Evolutionary conservation across 176 grass and related monocot species (phyloP).

Genomic region (Oryza glumipatula): DNA sequence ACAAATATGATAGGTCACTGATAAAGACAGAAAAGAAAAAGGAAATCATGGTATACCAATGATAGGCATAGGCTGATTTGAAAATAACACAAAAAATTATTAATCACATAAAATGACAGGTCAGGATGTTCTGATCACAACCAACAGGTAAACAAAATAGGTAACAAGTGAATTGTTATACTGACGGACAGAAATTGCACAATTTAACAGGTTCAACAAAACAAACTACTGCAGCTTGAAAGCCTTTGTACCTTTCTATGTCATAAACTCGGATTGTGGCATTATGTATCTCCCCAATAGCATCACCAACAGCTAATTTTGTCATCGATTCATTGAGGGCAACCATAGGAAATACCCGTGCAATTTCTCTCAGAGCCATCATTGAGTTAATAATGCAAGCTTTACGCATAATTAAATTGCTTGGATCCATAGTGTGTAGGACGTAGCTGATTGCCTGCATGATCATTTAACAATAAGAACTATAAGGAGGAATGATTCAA

Average conservation of each 20-base stretch:
- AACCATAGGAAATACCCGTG: conserved; percentile 96
- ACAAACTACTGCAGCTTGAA: conserved; percentile 30
- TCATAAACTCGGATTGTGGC: conserved; percentile 88
- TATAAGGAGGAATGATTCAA: neutral
- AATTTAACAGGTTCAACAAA: conserved; percentile 17
- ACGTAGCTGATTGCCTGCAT: conserved; percentile 73
- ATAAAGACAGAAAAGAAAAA: neutral
- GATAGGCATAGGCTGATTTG: neutral
- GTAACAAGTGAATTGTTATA: neutral
- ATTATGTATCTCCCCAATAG: conserved; percentile 89
- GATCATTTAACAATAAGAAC: conserved; percentile 26
- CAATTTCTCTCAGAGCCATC: conserved; percentile 94
- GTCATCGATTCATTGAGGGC: conserved; percentile 82
- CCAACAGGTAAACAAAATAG: neutral
- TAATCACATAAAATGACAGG: neutral
- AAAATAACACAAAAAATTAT: neutral
- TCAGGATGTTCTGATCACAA: conserved; percentile 1
- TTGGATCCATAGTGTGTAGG: conserved; percentile 98
- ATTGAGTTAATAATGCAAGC: conserved; percentile 81
- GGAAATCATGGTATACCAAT: neutral
- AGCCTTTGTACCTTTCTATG: conserved; percentile 74
- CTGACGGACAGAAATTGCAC: neutral
- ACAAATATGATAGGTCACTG: neutral
- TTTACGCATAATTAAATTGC: conserved; percentile 97
- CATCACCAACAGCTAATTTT: conserved; percentile 86